A percentile compares a stretch with the other conserved stretches of the same genome.
Evolutionary conservation across 2,329 filamentous ascomycete genomes (phyloP).

Genomic region (Ophiognomonia clavigignenti-juglandacearum): DNA sequence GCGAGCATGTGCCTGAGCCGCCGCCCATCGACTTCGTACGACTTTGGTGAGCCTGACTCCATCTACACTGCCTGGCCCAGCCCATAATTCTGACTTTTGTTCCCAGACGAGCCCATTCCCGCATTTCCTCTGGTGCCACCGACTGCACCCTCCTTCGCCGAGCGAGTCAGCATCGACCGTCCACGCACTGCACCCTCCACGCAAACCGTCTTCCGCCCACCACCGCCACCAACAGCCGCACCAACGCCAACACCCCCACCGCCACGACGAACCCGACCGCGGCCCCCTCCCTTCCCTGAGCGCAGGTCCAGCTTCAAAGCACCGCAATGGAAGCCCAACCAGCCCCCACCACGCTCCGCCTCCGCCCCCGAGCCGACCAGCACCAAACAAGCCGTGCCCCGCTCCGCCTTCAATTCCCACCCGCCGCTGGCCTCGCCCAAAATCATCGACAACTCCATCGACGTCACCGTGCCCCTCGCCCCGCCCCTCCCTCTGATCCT

Average conservation of each 20-base stretch:
- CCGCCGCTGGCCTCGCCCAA: constrained; percentile 11
- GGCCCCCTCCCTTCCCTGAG: constrained; percentile 5
- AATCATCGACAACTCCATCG: constrained; percentile 18
- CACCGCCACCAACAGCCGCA: constrained; percentile 19
- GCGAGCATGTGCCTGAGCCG: constrained; percentile 50
- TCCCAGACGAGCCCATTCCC: constrained; percentile 47
- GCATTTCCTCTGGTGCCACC: constrained; percentile 53
- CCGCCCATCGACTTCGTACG: constrained; percentile 47
- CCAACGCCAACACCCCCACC: constrained; percentile 19
- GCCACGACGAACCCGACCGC: not conserved
- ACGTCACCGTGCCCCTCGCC: constrained; percentile 37
- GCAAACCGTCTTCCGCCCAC: constrained; percentile 11
- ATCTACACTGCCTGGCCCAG: not conserved
- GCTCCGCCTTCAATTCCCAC: constrained; percentile 23
- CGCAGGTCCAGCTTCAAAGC: constrained; percentile 8
- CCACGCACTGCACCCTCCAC: constrained; percentile 28
- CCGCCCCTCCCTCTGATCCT: constrained; percentile 55
- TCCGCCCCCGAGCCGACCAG: constrained; percentile 14
- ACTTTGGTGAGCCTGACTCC: constrained; percentile 25
- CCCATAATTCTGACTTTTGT: not conserved
- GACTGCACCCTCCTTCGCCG: constrained; percentile 52
- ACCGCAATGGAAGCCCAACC: constrained; percentile 23
- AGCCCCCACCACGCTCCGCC: not conserved
- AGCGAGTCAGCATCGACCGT: constrained; percentile 46
- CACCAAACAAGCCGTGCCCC: constrained; percentile 24